Percentiles rank a stretch among this genome's conserved stretches.
phyloP scores from a whole-genome alignment of 257 asterid genomes.

The Rubia yunnanensis region DNA sequence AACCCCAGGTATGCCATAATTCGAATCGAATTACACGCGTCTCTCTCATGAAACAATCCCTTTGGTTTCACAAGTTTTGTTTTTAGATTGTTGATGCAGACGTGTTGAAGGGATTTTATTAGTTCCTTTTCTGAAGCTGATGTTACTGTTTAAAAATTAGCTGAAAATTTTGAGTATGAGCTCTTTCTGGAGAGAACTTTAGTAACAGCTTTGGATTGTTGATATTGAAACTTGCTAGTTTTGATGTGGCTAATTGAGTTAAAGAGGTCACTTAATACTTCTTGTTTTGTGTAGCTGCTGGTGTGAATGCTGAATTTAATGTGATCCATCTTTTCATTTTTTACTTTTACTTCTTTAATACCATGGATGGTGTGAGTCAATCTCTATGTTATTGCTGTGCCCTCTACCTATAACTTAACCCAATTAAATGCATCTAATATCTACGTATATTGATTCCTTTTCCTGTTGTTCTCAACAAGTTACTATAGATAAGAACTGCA shows the following conservation, averaged over 20 bases:
- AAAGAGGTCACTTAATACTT: not conserved
- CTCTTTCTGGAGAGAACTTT: not conserved
- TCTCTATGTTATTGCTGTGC: not conserved
- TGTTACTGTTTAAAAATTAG: not conserved
- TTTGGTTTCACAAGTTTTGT: not conserved
- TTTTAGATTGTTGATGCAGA: not conserved
- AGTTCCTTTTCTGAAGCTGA: not conserved
- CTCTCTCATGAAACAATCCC: not conserved
- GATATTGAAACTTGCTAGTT: not conserved
- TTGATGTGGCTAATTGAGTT: not conserved
- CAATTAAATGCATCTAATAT: not conserved
- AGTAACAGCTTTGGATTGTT: not conserved
- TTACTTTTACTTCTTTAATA: not conserved
- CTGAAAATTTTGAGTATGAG: not conserved
- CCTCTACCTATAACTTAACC: not conserved
- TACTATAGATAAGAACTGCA: not conserved
- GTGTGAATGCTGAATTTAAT: not conserved
- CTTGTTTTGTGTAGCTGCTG: not conserved
- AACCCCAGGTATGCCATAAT: constrained; percentile 35
- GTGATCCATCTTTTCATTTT: not conserved
- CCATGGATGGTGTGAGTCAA: not conserved
- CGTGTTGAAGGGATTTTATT: not conserved
- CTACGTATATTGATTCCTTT: not conserved
- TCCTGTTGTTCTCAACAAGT: not conserved
- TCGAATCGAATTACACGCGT: not conserved